Percentiles rank a stretch among this genome's conserved stretches.
phyloP scores from a whole-genome alignment of 2,329 filamentous ascomycete species.

The Aspergillus sp. region DNA sequence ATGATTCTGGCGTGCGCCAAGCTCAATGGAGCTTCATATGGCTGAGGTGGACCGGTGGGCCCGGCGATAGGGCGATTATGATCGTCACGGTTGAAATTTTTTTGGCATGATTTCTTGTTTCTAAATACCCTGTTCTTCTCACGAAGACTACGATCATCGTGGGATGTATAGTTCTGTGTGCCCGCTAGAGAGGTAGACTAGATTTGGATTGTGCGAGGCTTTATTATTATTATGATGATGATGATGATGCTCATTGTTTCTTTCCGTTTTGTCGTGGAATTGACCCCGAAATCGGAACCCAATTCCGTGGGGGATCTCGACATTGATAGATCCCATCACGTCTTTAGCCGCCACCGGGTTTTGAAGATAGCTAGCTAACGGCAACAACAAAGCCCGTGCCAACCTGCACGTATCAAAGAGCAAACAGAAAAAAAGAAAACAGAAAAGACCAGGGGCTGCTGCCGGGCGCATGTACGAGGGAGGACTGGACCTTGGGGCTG shows the following conservation, averaged over 20 bases:
- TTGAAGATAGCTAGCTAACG: no score
- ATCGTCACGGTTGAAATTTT: not conserved
- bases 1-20: slow-evolving; percentile 18
- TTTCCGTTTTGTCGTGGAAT: not conserved
- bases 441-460: not conserved
- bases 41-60: not conserved
- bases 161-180: not conserved
- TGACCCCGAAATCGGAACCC: not conserved
- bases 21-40: slow-evolving; percentile 2
- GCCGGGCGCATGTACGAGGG: not conserved
- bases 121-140: not conserved
- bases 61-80: not conserved
- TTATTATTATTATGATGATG: not conserved
- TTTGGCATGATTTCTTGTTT: not conserved
- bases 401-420: no score
- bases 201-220: not conserved
- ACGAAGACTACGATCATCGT: not conserved
- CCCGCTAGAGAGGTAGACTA: not conserved
- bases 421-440: no score
- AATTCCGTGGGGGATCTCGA: not conserved
- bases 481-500: not conserved
- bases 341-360: not conserved
- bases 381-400: no score
- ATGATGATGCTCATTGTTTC: no score
- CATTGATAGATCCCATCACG: not conserved